These are phyloP conservation scores for Suillus plorans DNA, from an alignment of 768 basidiomycete genomes.

Conservation along the genomic window DNA sequence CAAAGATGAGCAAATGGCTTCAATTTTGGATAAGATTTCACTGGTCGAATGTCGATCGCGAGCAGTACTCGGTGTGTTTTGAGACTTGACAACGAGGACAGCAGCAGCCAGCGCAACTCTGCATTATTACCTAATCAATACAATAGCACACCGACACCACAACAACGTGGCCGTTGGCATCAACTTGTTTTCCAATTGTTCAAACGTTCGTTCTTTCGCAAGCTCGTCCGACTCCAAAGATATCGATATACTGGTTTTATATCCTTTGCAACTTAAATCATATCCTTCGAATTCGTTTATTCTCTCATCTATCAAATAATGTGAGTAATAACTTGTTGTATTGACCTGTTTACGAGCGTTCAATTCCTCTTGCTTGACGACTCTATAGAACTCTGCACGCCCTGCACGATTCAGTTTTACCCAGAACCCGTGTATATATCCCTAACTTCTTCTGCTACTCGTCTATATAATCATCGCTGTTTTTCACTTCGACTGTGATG, in stretches of 20 bases:
- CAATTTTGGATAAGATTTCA: too few relatives aligned
- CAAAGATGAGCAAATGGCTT: too few relatives aligned
- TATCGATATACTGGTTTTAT: neutral
- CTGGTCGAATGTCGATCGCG: too few relatives aligned
- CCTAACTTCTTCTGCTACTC: neutral
- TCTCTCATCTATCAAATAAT: neutral
- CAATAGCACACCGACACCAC: constrained; percentile 1
- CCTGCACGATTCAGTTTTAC: constrained; percentile 17
- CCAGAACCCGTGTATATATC: neutral
- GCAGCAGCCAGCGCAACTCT: neutral
- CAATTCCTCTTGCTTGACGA: constrained; percentile 25
- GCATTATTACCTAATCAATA: neutral
- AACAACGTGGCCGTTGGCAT: neutral
- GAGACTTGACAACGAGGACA: neutral
- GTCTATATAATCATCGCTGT: neutral
- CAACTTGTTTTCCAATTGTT: neutral
- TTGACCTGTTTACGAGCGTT: constrained; percentile 29
- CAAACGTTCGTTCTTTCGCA: neutral
- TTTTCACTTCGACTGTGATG: constrained; percentile 33
- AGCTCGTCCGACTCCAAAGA: neutral
- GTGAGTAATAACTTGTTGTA: constrained; percentile 20
- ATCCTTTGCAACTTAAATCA: neutral
- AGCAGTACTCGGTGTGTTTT: too few relatives aligned
- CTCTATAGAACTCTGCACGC: constrained; percentile 16
- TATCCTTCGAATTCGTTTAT: neutral